Conservation (phyloP, 139 green algal species). For the Parachlorella kessleri region DNA sequence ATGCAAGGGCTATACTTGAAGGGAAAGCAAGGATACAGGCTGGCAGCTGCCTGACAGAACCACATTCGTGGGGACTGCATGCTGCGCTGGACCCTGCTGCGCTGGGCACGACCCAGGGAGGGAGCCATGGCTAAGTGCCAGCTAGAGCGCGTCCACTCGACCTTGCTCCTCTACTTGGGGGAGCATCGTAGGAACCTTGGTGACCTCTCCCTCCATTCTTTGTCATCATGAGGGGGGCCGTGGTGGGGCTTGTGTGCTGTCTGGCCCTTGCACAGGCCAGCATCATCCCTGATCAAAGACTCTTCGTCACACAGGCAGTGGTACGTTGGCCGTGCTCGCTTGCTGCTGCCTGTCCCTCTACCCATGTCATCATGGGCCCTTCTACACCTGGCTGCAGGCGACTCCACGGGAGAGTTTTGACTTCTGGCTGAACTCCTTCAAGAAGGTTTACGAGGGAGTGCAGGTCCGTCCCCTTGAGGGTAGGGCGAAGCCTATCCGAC, state of each 20-base stretch:
- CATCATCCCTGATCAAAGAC: constrained; percentile 7
- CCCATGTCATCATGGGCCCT: neutral
- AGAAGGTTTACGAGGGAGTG: constrained; percentile 17
- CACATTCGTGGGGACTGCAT: no score
- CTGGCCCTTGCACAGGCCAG: neutral
- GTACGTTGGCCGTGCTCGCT: constrained; percentile 1
- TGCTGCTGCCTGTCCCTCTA: neutral
- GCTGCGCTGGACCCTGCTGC: no score
- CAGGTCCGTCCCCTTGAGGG: constrained; percentile 19
- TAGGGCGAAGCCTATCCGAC: no score
- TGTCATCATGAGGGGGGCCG: neutral
- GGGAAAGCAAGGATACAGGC: no score
- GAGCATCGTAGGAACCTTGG: no score
- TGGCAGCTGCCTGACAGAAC: no score
- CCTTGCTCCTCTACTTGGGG: no score
- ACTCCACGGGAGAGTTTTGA: constrained; percentile 32
- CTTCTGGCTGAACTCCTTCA: constrained; percentile 10
- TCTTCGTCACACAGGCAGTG: constrained; percentile 30
- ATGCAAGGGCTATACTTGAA: no score
- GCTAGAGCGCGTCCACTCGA: no score
- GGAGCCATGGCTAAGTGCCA: no score
- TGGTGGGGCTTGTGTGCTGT: neutral
- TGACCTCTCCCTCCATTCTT: no score
- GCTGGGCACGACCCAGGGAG: no score
- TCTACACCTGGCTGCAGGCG: neutral